A percentile compares a stretch with the other conserved stretches of the same genome.
phyloP scores from a whole-genome alignment of 2,329 filamentous ascomycete species.

The Trichothecium sympodiale region DNA sequence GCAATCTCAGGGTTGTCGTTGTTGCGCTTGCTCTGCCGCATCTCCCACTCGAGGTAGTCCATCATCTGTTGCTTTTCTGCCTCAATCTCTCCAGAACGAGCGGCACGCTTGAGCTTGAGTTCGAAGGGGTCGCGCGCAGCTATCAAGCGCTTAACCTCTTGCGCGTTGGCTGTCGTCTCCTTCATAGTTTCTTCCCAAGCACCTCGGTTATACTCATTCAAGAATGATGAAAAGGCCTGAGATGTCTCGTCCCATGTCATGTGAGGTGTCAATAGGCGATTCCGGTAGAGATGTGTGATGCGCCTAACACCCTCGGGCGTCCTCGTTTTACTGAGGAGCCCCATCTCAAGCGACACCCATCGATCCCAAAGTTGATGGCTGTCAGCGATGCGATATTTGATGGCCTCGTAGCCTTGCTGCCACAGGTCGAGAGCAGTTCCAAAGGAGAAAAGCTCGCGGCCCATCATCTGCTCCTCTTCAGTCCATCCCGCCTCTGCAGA shows the following conservation, averaged over 20 bases:
- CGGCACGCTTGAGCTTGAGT: slow-evolving; percentile 49
- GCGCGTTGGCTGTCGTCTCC: slow-evolving; percentile 50
- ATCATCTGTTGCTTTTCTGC: slow-evolving; percentile 39
- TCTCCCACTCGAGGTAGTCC: slow-evolving; percentile 82
- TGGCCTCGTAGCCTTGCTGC: slow-evolving; percentile 59
- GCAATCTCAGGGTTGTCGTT: slow-evolving; percentile 31
- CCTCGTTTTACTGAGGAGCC: slow-evolving; percentile 48
- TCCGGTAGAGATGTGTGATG: slow-evolving; percentile 58
- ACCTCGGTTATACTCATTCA: slow-evolving; percentile 58
- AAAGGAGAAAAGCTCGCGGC: slow-evolving; percentile 60
- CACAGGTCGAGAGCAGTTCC: slow-evolving; percentile 57
- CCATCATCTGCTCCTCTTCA: slow-evolving; percentile 57
- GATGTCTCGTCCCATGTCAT: slow-evolving; percentile 65
- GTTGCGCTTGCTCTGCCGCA: slow-evolving; percentile 43
- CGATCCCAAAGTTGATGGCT: slow-evolving; percentile 73
- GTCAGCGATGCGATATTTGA: slow-evolving; percentile 63
- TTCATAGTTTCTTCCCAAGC: slow-evolving; percentile 68
- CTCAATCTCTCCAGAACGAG: slow-evolving; percentile 42
- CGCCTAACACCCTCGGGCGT: slow-evolving; percentile 48
- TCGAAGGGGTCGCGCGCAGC: slow-evolving; percentile 56
- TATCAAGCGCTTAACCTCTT: slow-evolving; percentile 53
- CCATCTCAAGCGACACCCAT: slow-evolving; percentile 61
- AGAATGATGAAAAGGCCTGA: slow-evolving; percentile 62
- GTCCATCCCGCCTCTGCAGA: slow-evolving; percentile 44
- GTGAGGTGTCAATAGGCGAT: slow-evolving; percentile 63